Percentiles rank a stretch among this genome's conserved stretches.
phyloP scores from a whole-genome alignment of 2,329 filamentous ascomycete species.

The Cladosporium sp. region DNA sequence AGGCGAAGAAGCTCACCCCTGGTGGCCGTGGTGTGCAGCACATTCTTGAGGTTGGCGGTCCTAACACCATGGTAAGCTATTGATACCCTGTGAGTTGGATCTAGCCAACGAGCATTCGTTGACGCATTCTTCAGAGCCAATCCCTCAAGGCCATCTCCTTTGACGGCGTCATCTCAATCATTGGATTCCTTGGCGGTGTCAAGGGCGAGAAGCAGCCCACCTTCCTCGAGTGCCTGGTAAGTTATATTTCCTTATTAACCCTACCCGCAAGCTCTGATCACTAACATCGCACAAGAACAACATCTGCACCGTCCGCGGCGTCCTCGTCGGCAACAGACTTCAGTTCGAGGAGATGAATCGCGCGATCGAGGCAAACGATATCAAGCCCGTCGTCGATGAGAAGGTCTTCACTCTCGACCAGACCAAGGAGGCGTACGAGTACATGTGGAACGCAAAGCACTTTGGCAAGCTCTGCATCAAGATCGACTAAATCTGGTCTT shows the following conservation, averaged over 20 bases:
- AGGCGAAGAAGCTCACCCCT: conserved; percentile 46
- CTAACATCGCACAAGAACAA: not conserved
- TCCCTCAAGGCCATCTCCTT: conserved; percentile 39
- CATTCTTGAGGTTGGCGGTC: conserved; percentile 63
- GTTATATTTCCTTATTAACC: not conserved
- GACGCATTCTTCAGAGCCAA: conserved; percentile 30
- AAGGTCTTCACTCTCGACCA: conserved; percentile 53
- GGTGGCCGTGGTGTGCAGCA: conserved; percentile 57
- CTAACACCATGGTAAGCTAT: conserved; percentile 48
- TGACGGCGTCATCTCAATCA: conserved; percentile 54
- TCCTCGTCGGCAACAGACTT: conserved; percentile 53
- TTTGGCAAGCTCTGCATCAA: conserved; percentile 41
- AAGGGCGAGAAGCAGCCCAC: conserved; percentile 46
- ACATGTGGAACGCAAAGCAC: conserved; percentile 46
- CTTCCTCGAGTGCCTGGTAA: conserved; percentile 43
- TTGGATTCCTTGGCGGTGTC: conserved; percentile 54
- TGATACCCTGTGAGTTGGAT: not conserved
- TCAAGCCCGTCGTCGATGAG: conserved; percentile 56
- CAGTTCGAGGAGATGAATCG: conserved; percentile 58
- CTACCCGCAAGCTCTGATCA: not conserved
- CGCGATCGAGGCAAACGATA: conserved; percentile 55
- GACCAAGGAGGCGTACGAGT: conserved; percentile 47
- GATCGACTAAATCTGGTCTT: conserved; percentile 28
- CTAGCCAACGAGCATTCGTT: not conserved
- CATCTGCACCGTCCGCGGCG: conserved; percentile 54